Conservation (phyloP, 371 early-diverging fungal genomes). For the Sporodiniella umbellata region DNA sequence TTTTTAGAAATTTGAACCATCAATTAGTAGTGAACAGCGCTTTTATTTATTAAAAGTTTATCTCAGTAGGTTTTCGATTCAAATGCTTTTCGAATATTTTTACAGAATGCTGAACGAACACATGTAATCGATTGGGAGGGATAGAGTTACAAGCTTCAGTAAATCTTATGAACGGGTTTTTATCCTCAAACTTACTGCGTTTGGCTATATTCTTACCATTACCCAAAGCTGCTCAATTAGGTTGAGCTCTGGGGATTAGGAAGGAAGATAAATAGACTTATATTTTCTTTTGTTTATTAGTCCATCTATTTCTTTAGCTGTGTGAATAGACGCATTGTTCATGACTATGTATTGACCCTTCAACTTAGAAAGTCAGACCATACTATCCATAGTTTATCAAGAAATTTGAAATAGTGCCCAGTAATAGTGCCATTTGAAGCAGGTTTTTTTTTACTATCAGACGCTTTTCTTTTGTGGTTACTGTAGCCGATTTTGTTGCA, state of each 20-base stretch:
- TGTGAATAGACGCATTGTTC: conserved; percentile 12
- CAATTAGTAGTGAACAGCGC: conserved; percentile 1
- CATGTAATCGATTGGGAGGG: background rate
- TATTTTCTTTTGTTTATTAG: background rate
- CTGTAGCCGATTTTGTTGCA: too few species aligned
- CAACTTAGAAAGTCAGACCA: background rate
- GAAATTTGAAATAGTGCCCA: too few species aligned
- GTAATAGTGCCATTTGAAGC: too few species aligned
- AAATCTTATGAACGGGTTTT: background rate
- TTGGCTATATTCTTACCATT: conserved; percentile 1
- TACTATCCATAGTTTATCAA: too few species aligned
- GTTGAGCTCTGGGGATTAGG: conserved; percentile 2
- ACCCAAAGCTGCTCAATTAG: conserved; percentile 1
- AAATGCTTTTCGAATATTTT: conserved; percentile 9
- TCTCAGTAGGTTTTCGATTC: conserved; percentile 11
- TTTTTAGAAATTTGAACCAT: background rate
- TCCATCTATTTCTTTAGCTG: conserved; percentile 1
- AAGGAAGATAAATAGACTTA: conserved; percentile 2
- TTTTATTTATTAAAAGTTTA: conserved; percentile 3
- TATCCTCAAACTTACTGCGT: conserved; percentile 3
- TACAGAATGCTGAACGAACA: conserved; percentile 8
- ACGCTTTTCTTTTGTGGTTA: too few species aligned
- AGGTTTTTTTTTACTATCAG: too few species aligned
- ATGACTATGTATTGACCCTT: conserved; percentile 15
- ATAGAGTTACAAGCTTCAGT: conserved; percentile 7